Base-by-base conservation (phyloP, 805 yeast genomes). In the Myxozyma mucilagina region DNA sequence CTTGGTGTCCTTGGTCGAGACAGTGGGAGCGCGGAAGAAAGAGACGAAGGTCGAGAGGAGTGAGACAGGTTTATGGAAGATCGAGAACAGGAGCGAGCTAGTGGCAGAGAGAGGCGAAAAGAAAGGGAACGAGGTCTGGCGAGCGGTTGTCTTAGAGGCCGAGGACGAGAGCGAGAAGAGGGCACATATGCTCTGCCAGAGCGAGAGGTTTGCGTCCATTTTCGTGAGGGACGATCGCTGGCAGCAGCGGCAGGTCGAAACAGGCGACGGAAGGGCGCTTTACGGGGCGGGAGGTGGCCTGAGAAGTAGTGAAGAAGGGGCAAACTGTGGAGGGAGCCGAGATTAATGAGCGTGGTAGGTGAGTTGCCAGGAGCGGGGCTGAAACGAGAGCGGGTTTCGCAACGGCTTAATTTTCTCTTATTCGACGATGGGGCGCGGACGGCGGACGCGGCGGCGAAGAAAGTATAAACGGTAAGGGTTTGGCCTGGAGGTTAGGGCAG, bases 31-130 rank as follows among this genome's bases (percentile, higher is more conserved):
- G 29, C 50, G 48, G 52, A 39, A 34, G 53, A 38, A 13, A 53
- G 56, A 4, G 53, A 38, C 7, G 38, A 50, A 34, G 49, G 53
- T 14, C 32, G 39, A 18, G 50, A 60, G 18, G 44, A 50, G 29
- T 20, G 39, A n/a, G 38, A 39, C 9, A 14, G 57, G 49, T 18
- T 32, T 29, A 45, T 45, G 13, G 56, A 59, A 34, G 38, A 54
- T 9, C 43, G 56, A 20, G 20, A 42, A 16, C 34, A 48, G 32
- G 41, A 29, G 51, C 35, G 52, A 5, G 39, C 53, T 52, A n/a
- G n/a, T n/a, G 45, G 53, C 7, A 39, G 54, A 49, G 53, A 38
- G 58, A 16, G 55, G 55, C 20, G 56, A 48, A 44, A 48, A 32
- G 13, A 35, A 52, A 6, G 60, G 29, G 35, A 31, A 29, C 8